phyloP scores from a whole-genome alignment of 176 grass and related monocot species.

The Triticum urartu region DNA sequence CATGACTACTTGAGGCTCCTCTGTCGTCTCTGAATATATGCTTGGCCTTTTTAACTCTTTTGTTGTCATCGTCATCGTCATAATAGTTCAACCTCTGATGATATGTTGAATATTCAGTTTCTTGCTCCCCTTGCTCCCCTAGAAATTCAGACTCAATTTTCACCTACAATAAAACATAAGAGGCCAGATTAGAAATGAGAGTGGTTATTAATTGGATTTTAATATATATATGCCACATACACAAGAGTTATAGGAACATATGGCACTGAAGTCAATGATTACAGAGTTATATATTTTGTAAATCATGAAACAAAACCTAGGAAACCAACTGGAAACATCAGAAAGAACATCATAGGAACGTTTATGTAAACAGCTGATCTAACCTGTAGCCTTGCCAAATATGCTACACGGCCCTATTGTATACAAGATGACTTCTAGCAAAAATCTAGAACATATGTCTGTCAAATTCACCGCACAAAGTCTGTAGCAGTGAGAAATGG shows the following conservation, averaged over 20 bases:
- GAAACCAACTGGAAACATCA: neutral
- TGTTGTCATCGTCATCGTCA: conserved; percentile 25
- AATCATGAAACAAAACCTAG: neutral
- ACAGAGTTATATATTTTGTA: neutral
- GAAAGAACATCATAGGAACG: neutral
- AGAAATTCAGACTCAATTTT: conserved; percentile 42
- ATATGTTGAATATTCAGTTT: conserved; percentile 40
- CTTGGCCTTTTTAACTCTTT: conserved; percentile 47
- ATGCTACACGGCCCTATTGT: neutral
- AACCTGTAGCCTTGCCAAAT: neutral
- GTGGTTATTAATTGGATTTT: conserved; percentile 5
- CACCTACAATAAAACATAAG: conserved; percentile 32
- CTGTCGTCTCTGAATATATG: conserved; percentile 38
- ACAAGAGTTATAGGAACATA: neutral
- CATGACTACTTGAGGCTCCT: conserved; percentile 28
- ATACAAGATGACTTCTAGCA: neutral
- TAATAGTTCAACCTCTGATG: conserved; percentile 9
- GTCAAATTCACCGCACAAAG: neutral
- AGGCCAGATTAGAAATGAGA: conserved; percentile 10
- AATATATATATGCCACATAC: conserved; percentile 11
- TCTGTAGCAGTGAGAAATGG: neutral
- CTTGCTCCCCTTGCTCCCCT: conserved; percentile 32
- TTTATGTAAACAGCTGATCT: conserved; percentile 1
- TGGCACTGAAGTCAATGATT: neutral
- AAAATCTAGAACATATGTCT: neutral